These are phyloP conservation scores for Kazachstania bromeliacearum DNA, from an alignment of 805 yeast species.

Conservation along the genomic window DNA sequence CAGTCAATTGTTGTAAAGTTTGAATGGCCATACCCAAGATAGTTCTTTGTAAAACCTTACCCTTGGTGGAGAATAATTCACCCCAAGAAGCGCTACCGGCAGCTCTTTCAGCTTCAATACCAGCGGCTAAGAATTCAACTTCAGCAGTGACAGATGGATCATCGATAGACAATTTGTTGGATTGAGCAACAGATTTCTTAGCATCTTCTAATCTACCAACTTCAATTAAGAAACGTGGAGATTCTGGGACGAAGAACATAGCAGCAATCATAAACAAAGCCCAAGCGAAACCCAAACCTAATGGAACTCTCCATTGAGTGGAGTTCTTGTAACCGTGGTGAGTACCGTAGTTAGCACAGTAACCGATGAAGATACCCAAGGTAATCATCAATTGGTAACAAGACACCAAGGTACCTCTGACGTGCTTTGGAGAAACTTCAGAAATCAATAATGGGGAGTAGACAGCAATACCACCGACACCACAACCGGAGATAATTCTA, in stretches of 20 bases:
- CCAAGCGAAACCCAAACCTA: slow-evolving; percentile 48
- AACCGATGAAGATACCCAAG: slow-evolving; percentile 65
- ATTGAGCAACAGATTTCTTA: slow-evolving; percentile 47
- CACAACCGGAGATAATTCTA: slow-evolving; percentile 58
- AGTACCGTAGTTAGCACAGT: slow-evolving; percentile 64
- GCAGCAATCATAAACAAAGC: slow-evolving; percentile 31
- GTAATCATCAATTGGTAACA: slow-evolving; percentile 64
- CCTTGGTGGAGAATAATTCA: slow-evolving; percentile 60
- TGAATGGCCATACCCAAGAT: slow-evolving; percentile 46
- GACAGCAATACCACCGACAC: slow-evolving; percentile 72
- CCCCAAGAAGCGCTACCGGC: slow-evolving; percentile 62
- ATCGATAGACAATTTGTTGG: slow-evolving; percentile 46
- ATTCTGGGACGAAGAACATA: slow-evolving; percentile 54
- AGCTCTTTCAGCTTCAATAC: slow-evolving; percentile 46
- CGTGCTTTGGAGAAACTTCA: slow-evolving; percentile 59
- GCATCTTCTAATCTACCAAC: slow-evolving; percentile 51
- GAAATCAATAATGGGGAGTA: slow-evolving; percentile 65
- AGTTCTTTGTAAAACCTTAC: slow-evolving; percentile 42
- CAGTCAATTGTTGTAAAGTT: slow-evolving; percentile 48
- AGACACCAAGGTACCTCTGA: slow-evolving; percentile 64
- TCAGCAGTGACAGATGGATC: slow-evolving; percentile 49
- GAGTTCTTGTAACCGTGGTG: slow-evolving; percentile 45
- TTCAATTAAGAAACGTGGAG: slow-evolving; percentile 59
- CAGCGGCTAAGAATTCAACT: slow-evolving; percentile 45
- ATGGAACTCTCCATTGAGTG: slow-evolving; percentile 67